Base-by-base conservation (phyloP, 164 flowering plant species). In the Cinnamomum chago region DNA sequence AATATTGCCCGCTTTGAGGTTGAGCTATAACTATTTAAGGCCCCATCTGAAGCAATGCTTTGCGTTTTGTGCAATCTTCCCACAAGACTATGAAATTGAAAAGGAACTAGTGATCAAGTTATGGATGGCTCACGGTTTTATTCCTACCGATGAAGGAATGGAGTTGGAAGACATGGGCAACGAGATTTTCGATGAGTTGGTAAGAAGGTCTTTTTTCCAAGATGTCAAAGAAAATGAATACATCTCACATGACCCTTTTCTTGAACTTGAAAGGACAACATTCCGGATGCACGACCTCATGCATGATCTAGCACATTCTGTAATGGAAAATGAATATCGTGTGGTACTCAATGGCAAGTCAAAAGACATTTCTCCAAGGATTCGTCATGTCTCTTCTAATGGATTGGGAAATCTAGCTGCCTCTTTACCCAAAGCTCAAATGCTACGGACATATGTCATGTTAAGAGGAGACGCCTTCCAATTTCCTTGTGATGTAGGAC, bases 71-170 rank as follows among this genome's bases (percentile, higher is more conserved):
- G 25, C 65, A 18, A 3, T 70, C 30, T 76, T 70, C 22, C 74
- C 78, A 0, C 65, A 65, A 51, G 78, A 22, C 15, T 65, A 20
- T 17, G 1, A 25, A 6, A 2, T 70, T 12, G 22, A 12, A 5
- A 71, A 65, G 22, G 52, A n/a, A 27, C 13, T 22, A 5, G 22
- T 76, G n/a, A 52, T 70, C 20, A 27, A 55, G 28, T 15, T 65
- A n/a, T 70, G 74, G 78, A 47, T 76, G 58, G 74, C 64, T 18
- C 23, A 64, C 2, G 78, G 74, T 7, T 71, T 62, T 28, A 50
- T 70, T 71, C 27, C 30, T 30, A 2, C 30, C 1, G 0, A 30
- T 3, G 11, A 23, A 5, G 33, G 9, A 9, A 60, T 2, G 33
- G 24, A 68, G 17, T 3, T 55, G 30, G 73, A 65, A 30, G 73